Conservation (phyloP, 2,329 filamentous ascomycete species). For the Phyllachora maydis region DNA sequence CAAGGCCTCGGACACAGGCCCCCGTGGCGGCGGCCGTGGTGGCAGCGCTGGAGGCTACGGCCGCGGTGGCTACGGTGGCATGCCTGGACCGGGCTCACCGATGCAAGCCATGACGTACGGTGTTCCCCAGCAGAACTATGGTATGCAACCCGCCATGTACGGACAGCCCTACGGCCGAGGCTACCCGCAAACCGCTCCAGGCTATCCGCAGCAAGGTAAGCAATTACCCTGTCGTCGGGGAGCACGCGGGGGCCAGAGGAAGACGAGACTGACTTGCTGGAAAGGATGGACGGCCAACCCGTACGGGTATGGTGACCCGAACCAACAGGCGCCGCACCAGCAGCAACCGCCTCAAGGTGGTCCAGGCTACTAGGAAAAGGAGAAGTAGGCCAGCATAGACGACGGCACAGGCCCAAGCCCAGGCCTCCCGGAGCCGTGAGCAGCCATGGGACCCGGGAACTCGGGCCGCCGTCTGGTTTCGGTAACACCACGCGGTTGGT, state of each 20-base stretch:
- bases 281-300: conserved; percentile 11
- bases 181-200: conserved; percentile 12
- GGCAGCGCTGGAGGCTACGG: conserved; percentile 12
- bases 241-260: neutral
- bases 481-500: no score
- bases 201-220: conserved; percentile 19
- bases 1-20: conserved; percentile 69
- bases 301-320: conserved; percentile 25
- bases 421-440: no score
- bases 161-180: conserved; percentile 19
- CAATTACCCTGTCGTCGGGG: neutral
- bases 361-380: conserved; percentile 18
- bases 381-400: neutral
- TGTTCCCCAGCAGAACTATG: conserved; percentile 14
- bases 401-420: no score
- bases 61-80: conserved; percentile 12
- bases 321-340: conserved; percentile 16
- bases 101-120: conserved; percentile 15
- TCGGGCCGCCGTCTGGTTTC: no score
- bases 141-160: conserved; percentile 16
- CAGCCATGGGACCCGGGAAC: no score
- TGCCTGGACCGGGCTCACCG: conserved; percentile 11
- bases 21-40: conserved; percentile 25
- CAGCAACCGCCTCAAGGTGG: conserved; percentile 17
- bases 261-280: conserved; percentile 2